phyloP scores from a whole-genome alignment of 345 rosid genomes.

The Brassica juncea region DNA sequence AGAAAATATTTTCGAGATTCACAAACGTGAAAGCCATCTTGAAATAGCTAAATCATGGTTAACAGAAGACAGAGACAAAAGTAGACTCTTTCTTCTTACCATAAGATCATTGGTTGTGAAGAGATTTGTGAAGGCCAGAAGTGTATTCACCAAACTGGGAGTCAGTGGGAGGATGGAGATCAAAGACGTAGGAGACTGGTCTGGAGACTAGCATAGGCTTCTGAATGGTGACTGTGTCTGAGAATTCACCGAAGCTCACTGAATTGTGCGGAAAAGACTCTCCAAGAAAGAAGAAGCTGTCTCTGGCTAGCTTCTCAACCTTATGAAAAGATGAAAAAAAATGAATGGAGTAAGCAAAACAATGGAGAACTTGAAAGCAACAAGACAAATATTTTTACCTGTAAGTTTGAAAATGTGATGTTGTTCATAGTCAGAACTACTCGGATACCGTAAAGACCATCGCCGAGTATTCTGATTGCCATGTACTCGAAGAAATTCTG shows the following conservation, averaged over 20 bases:
- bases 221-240: slow-evolving; percentile 38
- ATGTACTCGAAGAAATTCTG: slow-evolving; percentile 72
- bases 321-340: slow-evolving; percentile 16
- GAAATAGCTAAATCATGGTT: background rate
- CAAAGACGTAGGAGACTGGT: slow-evolving; percentile 72
- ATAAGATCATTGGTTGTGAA: slow-evolving; percentile 36
- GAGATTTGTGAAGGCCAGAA: slow-evolving; percentile 36
- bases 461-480: slow-evolving; percentile 67
- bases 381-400: slow-evolving; percentile 49
- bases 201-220: slow-evolving; percentile 62
- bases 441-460: slow-evolving; percentile 50
- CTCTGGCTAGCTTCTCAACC: slow-evolving; percentile 81
- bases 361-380: slow-evolving; percentile 3
- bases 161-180: slow-evolving; percentile 58
- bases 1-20: background rate
- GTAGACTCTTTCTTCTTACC: background rate
- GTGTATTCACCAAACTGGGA: slow-evolving; percentile 56
- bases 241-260: slow-evolving; percentile 60
- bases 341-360: slow-evolving; percentile 1
- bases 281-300: slow-evolving; percentile 78
- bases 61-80: background rate
- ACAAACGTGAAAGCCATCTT: background rate
- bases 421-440: slow-evolving; percentile 78
- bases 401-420: slow-evolving; percentile 66
- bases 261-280: slow-evolving; percentile 71